These are phyloP conservation scores for Coemansia sp. DNA, from an alignment of 192 early-diverging fungal species.

Conservation along the genomic window DNA sequence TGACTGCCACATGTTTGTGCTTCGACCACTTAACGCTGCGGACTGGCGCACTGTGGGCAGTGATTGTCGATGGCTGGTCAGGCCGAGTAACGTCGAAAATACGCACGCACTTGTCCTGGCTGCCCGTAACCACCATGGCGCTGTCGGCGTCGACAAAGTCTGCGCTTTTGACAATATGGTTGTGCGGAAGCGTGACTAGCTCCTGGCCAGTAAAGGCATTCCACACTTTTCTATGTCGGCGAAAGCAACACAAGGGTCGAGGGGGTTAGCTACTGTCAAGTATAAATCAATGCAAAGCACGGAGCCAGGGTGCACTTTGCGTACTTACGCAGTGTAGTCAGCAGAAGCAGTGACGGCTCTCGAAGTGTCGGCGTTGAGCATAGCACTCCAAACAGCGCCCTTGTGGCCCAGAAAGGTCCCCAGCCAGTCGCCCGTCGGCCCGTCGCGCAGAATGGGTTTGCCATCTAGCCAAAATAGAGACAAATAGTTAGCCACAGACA, in stretches of 20 bases:
- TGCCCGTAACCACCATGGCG: slow-evolving; percentile 74
- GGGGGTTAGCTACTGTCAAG: too few relatives aligned
- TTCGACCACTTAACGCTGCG: slow-evolving; percentile 41
- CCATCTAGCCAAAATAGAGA: slow-evolving; percentile 56
- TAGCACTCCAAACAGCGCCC: slow-evolving; percentile 87
- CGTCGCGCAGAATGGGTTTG: slow-evolving; percentile 82
- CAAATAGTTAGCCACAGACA: neutral
- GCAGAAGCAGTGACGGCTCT: slow-evolving; percentile 88
- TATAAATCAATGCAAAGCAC: too few relatives aligned
- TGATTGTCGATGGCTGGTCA: slow-evolving; percentile 22
- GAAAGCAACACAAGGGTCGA: neutral
- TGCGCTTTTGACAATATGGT: slow-evolving; percentile 79
- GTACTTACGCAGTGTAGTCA: slow-evolving; percentile 79
- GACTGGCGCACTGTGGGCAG: slow-evolving; percentile 37
- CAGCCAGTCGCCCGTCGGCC: slow-evolving; percentile 90
- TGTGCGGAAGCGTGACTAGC: slow-evolving; percentile 67
- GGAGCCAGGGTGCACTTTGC: neutral
- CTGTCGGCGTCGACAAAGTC: slow-evolving; percentile 71
- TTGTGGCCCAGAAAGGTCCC: slow-evolving; percentile 89
- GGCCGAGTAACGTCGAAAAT: slow-evolving; percentile 71
- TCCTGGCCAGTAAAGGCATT: slow-evolving; percentile 75
- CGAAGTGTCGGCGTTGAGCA: slow-evolving; percentile 70
- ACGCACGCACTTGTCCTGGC: slow-evolving; percentile 76
- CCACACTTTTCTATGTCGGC: slow-evolving; percentile 69
- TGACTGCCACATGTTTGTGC: slow-evolving; percentile 54